Base-by-base conservation (phyloP, 805 yeast genomes). In the Debaryomyces castellii region DNA sequence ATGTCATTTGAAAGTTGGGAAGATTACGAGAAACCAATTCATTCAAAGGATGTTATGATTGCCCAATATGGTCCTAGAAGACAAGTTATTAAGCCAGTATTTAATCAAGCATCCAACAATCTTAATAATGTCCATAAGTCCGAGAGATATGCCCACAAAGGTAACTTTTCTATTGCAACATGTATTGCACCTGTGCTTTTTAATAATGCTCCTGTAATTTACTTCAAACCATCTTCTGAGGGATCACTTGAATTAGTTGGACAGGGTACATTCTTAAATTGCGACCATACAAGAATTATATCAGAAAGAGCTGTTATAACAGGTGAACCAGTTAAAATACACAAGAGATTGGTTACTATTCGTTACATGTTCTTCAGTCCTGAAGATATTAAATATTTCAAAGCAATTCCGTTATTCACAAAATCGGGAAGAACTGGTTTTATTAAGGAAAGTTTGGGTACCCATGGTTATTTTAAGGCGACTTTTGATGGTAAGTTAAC, bases 401-500 rank as follows among this genome's bases (percentile, higher is more conserved):
- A 87, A 69, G 85, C 91, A 4, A 86, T 94, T 54, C 98, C 98
- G 36, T 71, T 94, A 49, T 94, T 89, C 67, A 91, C 98, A 35
- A 89, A 88, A 64, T 78, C 84, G 57, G 99, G 99, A 41, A 83
- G 97, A 66, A 77, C 90, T 17, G 99, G 99, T 45, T 87, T 87
- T 66, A 92, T 95, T 63, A 92, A 89, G 67, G 97, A 92, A 64
- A 81, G 91, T 62, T 76, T 94, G 73, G 99, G 99, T 70, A 94
- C 99, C 1, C 99, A 94, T 64, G 99, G 99, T 51, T 89, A 92
- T 73, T 91, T 86, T 80, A 94, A 94, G 71, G 96, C 97, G 20
- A 86, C 87, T 7, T 94, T 94, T 58, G 97, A 94, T 62, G 92
- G 91, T 48, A 88, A 85, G 59, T 73, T 95, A 58, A 82, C 87